phyloP scores from a whole-genome alignment of 2,329 filamentous ascomycete genomes.

The Colletotrichum simmondsii region DNA sequence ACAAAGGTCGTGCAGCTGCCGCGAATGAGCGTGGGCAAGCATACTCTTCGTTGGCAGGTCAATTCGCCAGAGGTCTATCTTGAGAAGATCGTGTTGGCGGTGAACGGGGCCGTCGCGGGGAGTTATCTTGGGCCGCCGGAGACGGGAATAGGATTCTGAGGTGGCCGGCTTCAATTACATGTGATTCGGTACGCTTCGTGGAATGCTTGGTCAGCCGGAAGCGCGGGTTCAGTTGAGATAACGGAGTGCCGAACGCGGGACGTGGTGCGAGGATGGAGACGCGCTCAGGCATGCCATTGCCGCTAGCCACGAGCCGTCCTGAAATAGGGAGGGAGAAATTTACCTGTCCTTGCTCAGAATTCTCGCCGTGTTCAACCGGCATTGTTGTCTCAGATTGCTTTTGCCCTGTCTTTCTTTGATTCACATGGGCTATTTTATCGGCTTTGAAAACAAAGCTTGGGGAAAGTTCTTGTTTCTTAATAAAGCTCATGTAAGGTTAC shows the following conservation, averaged over 20 bases:
- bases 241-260: neutral
- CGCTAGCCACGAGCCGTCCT: neutral
- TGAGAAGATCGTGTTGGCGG: conserved; percentile 45
- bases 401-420: neutral
- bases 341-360: neutral
- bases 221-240: neutral
- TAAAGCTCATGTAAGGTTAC: too few species aligned
- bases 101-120: conserved; percentile 34
- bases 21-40: conserved; percentile 33
- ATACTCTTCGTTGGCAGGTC: conserved; percentile 41
- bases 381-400: neutral
- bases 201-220: neutral
- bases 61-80: conserved; percentile 45
- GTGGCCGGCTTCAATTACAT: neutral
- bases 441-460: neutral
- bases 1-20: conserved; percentile 44
- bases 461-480: neutral
- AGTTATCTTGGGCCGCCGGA: conserved; percentile 44
- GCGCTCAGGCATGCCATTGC: too few species aligned
- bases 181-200: neutral
- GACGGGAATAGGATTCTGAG: conserved; percentile 29
- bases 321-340: neutral
- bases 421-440: neutral
- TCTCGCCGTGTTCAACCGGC: neutral
- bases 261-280: neutral